These are phyloP conservation scores for Geotrichum klebahnii DNA, from an alignment of 1,139 yeast species.

Conservation along the genomic window DNA sequence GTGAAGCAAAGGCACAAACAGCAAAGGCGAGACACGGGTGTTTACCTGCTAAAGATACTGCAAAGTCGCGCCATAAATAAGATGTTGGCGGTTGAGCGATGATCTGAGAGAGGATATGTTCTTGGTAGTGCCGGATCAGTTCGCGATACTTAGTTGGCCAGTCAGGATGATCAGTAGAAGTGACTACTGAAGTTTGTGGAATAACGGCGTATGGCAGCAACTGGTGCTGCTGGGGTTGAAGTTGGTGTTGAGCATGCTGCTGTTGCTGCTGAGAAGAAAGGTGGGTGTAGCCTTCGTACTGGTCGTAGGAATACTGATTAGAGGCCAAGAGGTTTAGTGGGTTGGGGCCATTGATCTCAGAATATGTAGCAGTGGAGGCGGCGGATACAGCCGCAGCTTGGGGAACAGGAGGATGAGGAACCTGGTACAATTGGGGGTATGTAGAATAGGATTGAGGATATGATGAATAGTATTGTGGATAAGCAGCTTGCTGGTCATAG, in stretches of 20 bases:
- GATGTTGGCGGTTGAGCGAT: constrained; percentile 4
- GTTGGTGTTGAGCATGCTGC: background rate
- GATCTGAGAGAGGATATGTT: constrained; percentile 1
- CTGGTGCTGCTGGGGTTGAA: background rate
- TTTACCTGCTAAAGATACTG: constrained; percentile 3
- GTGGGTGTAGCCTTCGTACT: too few relatives aligned
- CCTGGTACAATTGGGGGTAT: background rate
- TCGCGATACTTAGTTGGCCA: constrained; percentile 13
- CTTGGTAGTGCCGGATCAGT: constrained; percentile 15
- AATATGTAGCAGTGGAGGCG: background rate
- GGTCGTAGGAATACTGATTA: background rate
- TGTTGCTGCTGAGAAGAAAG: background rate
- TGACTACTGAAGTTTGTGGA: background rate
- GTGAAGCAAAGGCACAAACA: constrained; percentile 8
- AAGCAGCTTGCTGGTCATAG: background rate
- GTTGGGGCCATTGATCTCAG: background rate
- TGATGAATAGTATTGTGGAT: background rate
- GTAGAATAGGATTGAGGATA: background rate
- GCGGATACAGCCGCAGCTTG: background rate
- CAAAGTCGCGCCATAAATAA: constrained; percentile 6
- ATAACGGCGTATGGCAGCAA: background rate
- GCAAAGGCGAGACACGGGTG: constrained; percentile 13
- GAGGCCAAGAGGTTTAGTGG: background rate
- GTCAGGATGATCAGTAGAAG: constrained; percentile 5
- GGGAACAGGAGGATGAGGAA: background rate